These are phyloP conservation scores for Iberis pinnata DNA, from an alignment of 345 rosid genomes.

Conservation along the genomic window DNA sequence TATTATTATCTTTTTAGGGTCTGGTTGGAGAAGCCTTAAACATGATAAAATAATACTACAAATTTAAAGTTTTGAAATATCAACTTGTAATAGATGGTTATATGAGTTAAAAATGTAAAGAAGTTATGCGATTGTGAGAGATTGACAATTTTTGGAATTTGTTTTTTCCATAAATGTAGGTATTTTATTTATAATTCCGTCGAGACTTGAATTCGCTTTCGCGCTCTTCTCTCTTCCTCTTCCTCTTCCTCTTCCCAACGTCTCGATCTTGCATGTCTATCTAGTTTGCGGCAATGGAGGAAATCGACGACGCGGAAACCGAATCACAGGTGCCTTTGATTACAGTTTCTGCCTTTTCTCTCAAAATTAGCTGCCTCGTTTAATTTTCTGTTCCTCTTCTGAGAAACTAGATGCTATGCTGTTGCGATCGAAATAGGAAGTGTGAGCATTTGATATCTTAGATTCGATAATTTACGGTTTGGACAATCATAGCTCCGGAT, in stretches of 20 bases:
- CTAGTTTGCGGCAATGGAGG: slow-evolving; percentile 35
- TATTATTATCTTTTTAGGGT: no score
- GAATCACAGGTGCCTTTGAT: slow-evolving; percentile 47
- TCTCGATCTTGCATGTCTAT: background rate
- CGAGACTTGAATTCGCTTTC: background rate
- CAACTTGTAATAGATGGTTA: no score
- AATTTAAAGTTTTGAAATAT: no score
- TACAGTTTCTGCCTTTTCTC: background rate
- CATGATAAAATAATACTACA: no score
- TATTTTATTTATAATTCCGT: background rate
- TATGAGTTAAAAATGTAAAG: no score
- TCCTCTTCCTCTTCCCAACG: slow-evolving; percentile 17
- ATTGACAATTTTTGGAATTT: no score
- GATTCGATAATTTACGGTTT: background rate
- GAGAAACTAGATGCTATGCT: slow-evolving; percentile 21
- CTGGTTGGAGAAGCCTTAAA: no score
- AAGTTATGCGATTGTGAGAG: no score
- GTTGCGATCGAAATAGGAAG: background rate
- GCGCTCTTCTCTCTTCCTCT: slow-evolving; percentile 23
- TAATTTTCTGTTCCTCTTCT: slow-evolving; percentile 24
- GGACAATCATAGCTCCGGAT: background rate
- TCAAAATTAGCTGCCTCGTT: background rate
- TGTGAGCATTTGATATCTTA: background rate
- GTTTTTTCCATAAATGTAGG: background rate
- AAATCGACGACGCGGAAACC: slow-evolving; percentile 62